Conservation (phyloP, 441 rosid genomes). For the Oxalis stricta region DNA sequence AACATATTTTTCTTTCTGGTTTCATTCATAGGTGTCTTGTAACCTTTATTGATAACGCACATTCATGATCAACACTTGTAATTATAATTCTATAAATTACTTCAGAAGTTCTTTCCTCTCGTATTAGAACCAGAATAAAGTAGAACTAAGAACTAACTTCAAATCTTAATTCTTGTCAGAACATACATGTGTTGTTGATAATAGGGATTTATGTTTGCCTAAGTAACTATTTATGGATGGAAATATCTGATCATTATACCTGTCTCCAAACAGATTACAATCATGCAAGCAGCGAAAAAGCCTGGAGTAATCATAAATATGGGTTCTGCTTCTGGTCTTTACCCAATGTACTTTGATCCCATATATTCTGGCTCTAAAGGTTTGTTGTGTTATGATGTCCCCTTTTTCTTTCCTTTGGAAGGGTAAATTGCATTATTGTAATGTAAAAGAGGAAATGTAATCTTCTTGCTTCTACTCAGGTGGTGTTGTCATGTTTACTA, state of each 20-base stretch:
- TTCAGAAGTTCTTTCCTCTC: no score
- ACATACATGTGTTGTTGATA: neutral
- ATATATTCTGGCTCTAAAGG: constrained; percentile 81
- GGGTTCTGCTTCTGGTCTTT: constrained; percentile 87
- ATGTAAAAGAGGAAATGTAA: neutral
- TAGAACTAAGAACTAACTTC: no score
- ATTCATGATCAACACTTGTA: no score
- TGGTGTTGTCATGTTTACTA: constrained; percentile 80
- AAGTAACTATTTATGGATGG: neutral
- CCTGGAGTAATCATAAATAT: constrained; percentile 89
- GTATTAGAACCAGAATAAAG: no score
- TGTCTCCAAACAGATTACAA: constrained; percentile 38
- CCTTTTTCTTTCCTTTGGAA: neutral
- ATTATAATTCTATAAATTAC: no score
- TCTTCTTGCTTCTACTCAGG: constrained; percentile 24
- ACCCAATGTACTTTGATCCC: constrained; percentile 55
- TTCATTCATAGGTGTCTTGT: no score
- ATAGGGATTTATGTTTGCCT: neutral
- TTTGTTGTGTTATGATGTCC: constrained; percentile 12
- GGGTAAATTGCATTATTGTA: neutral
- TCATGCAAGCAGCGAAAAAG: constrained; percentile 58
- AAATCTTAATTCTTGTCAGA: no score
- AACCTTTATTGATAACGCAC: no score
- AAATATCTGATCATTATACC: neutral
- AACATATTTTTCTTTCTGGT: no score